Percentiles rank a stretch among this genome's conserved stretches.
These are phyloP conservation scores for Aspergillus diversus DNA, from an alignment of 495 filamentous ascomycete genomes.

Conservation along the genomic window DNA sequence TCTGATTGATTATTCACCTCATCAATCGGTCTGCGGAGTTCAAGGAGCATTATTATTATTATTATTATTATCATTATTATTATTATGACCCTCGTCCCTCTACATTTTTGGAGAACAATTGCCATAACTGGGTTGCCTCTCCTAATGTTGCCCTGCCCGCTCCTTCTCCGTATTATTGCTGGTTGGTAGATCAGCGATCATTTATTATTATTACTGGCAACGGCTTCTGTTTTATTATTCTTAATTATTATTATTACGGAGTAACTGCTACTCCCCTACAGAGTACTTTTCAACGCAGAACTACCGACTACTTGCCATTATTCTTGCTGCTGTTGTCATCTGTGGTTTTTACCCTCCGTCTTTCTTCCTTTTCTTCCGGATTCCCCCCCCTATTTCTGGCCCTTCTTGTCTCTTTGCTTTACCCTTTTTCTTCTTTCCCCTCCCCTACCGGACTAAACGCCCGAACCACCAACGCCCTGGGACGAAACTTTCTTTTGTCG, in stretches of 20 bases:
- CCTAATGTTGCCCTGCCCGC: neutral
- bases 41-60: neutral
- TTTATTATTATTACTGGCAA: neutral
- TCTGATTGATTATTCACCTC: neutral
- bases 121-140: neutral
- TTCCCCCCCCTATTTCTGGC: constrained; percentile 29
- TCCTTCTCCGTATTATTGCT: neutral
- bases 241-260: constrained; percentile 1
- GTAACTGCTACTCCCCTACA: neutral
- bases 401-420: constrained; percentile 7
- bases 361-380: constrained; percentile 12
- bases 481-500: constrained; percentile 28
- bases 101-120: neutral
- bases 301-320: neutral
- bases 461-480: constrained; percentile 24
- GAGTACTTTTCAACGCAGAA: too few relatives aligned
- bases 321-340: constrained; percentile 16
- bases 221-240: neutral
- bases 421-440: constrained; percentile 1
- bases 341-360: constrained; percentile 17
- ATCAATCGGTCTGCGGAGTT: neutral
- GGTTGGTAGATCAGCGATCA: neutral
- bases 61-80: neutral
- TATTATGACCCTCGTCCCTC: neutral
- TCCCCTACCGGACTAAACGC: constrained; percentile 18